Percentiles rank a stretch among this genome's conserved stretches.
Conservation (phyloP, 345 rosid genomes). For the Eucalyptus curtisii region DNA sequence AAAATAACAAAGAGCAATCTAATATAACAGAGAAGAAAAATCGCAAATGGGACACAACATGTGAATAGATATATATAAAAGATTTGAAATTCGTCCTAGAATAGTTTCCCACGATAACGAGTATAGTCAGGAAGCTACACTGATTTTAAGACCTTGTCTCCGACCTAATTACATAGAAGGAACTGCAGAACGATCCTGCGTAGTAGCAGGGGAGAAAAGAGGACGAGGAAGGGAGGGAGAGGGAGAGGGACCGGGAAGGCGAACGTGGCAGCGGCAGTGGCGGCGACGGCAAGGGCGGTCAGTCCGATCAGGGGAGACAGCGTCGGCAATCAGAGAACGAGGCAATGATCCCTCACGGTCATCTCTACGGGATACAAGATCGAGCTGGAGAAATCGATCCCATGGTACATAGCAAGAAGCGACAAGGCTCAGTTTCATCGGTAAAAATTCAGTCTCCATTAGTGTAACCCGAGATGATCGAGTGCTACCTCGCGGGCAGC, state of each 20-base stretch:
- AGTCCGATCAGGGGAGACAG: no score
- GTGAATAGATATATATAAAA: no score
- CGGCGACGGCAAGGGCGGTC: no score
- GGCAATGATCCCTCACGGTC: neutral
- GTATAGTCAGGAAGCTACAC: neutral
- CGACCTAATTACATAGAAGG: neutral
- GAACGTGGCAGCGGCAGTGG: no score
- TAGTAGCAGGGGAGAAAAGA: neutral
- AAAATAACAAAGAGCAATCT: neutral
- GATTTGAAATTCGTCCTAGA: no score
- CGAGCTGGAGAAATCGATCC: neutral
- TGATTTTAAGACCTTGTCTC: neutral
- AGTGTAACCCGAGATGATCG: neutral
- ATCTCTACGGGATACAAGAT: neutral
- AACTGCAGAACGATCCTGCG: no score
- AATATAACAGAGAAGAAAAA: neutral
- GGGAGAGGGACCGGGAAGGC: neutral
- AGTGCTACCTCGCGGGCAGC: no score
- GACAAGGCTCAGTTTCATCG: neutral
- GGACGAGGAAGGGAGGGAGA: neutral
- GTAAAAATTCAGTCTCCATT: neutral
- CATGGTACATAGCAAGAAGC: accelerated
- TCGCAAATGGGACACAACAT: no score
- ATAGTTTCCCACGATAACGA: no score
- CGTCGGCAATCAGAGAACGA: no score